phyloP scores from a whole-genome alignment of 106 monocot genomes.

The Acanthochlamys bracteata region DNA sequence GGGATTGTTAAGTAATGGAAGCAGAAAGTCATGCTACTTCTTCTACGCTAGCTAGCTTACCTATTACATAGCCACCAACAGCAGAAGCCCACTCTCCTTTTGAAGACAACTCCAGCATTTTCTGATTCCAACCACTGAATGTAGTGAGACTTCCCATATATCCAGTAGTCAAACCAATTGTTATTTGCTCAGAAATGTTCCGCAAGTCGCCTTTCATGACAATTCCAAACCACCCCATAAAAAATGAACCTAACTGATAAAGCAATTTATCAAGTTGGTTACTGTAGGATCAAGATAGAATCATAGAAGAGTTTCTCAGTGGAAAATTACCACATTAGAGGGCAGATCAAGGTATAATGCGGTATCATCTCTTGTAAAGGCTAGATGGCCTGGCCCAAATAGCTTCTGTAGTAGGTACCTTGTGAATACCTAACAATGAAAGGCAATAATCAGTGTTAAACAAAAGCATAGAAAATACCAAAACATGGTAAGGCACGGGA shows the following conservation, averaged over 20 bases:
- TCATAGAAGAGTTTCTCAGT: not conserved
- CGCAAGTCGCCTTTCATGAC: constrained; percentile 78
- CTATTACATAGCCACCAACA: constrained; percentile 56
- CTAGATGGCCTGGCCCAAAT: constrained; percentile 41
- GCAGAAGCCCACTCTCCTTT: constrained; percentile 63
- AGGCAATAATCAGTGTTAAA: not conserved
- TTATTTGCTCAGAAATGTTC: constrained; percentile 64
- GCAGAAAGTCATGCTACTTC: too few relatives aligned
- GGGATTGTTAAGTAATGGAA: too few relatives aligned
- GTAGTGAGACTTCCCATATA: constrained; percentile 93
- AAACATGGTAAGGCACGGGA: not conserved
- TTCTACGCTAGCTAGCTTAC: constrained; percentile 39
- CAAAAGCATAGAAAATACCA: not conserved
- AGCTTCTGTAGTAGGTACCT: constrained; percentile 54
- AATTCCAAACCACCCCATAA: constrained; percentile 95
- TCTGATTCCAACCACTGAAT: constrained; percentile 99
- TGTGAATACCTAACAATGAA: constrained; percentile 40
- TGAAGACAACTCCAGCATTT: constrained; percentile 72
- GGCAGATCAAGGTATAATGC: constrained; percentile 63
- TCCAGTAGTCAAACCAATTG: constrained; percentile 76
- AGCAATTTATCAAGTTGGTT: not conserved
- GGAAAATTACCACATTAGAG: constrained; percentile 43
- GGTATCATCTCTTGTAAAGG: constrained; percentile 39
- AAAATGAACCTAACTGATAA: constrained; percentile 79
- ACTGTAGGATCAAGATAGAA: too few relatives aligned